These are phyloP conservation scores for Xerocomus brunneocitrinus DNA, from an alignment of 768 basidiomycete species.

Conservation along the genomic window DNA sequence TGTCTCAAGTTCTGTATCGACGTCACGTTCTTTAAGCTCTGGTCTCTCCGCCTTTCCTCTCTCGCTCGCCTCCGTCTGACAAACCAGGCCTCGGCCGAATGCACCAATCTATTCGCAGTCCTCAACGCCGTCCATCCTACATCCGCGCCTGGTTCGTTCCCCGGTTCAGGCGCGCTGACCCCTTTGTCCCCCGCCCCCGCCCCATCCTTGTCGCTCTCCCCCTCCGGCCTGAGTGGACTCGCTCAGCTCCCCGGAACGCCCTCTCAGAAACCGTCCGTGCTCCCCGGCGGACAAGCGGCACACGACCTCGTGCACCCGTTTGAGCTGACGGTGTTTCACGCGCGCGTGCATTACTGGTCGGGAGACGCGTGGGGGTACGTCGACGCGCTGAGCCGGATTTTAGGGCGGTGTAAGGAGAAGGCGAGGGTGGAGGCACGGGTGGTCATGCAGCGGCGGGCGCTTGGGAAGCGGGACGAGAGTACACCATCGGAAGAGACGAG, in stretches of 20 bases:
- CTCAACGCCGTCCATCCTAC: conserved; percentile 54
- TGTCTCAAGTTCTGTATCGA: neutral
- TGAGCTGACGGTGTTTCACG: conserved; percentile 61
- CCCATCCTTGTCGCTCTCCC: conserved; percentile 14
- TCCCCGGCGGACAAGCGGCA: neutral
- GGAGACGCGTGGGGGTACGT: conserved; percentile 78
- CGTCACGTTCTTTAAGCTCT: conserved; percentile 48
- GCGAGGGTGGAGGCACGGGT: conserved; percentile 33
- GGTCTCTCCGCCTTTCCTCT: conserved; percentile 77
- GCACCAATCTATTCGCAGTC: conserved; percentile 71
- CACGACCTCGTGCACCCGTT: conserved; percentile 35
- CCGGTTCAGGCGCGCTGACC: conserved; percentile 25
- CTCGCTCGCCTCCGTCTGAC: conserved; percentile 78
- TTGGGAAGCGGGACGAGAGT: neutral
- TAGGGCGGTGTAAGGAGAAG: conserved; percentile 55
- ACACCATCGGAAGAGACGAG: neutral
- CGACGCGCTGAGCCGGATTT: conserved; percentile 62
- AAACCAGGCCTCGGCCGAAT: conserved; percentile 84
- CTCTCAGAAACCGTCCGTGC: conserved; percentile 12
- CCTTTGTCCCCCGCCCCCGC: conserved; percentile 34
- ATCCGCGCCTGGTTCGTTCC: conserved; percentile 53
- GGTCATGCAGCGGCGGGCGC: conserved; percentile 12
- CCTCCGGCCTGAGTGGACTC: conserved; percentile 17
- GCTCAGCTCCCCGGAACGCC: conserved; percentile 24
- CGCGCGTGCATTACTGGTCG: conserved; percentile 76